Conservation (phyloP, 345 rosid species). For the Boechera divaricarpa region DNA sequence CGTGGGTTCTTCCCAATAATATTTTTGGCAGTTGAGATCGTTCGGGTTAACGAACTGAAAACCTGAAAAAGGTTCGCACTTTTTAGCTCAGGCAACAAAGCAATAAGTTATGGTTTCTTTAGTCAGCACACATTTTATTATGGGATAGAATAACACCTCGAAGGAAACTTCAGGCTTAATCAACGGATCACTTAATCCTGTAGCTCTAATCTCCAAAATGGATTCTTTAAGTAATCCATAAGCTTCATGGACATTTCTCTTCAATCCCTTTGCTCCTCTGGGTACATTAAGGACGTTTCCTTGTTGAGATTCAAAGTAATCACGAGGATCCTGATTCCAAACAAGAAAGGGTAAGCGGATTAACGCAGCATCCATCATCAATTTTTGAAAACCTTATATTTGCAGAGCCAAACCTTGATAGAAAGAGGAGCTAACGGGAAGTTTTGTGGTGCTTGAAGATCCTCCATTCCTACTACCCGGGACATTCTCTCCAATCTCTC, state of each 20-base stretch:
- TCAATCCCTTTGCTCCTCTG: conserved; percentile 50
- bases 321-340: conserved; percentile 84
- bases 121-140: neutral
- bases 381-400: conserved; percentile 29
- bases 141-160: conserved; percentile 55
- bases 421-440: conserved; percentile 72
- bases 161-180: conserved; percentile 75
- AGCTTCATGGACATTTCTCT: conserved; percentile 60
- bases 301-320: conserved; percentile 97
- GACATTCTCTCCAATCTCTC: conserved; percentile 59
- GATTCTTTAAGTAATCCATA: conserved; percentile 68
- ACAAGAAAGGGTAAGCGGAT: conserved; percentile 23
- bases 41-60: conserved; percentile 72
- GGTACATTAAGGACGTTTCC: conserved; percentile 57
- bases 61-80: conserved; percentile 59
- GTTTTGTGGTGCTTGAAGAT: conserved; percentile 70
- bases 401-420: conserved; percentile 63
- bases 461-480: conserved; percentile 76
- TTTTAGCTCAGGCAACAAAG: neutral
- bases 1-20: conserved; percentile 75
- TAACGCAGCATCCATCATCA: conserved; percentile 8
- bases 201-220: conserved; percentile 57
- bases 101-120: conserved; percentile 23
- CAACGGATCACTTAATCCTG: conserved; percentile 68
- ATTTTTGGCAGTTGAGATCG: conserved; percentile 79